These are phyloP conservation scores for Colletotrichum sp. DNA, from an alignment of 2,329 filamentous ascomycete species.

Conservation along the genomic window DNA sequence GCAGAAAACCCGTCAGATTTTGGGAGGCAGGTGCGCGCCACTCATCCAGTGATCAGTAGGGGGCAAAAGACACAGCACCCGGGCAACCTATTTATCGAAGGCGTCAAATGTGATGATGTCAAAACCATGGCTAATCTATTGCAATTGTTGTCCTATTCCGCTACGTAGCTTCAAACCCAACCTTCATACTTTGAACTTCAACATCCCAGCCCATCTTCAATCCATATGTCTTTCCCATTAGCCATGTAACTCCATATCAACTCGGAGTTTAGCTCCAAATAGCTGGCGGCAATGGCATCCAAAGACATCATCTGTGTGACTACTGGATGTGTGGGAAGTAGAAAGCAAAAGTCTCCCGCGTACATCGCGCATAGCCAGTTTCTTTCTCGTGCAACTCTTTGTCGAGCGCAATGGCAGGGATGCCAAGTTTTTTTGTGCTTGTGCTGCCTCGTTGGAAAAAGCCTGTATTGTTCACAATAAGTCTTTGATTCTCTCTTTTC, in stretches of 20 bases:
- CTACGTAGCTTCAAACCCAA: neutral
- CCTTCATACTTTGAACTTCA: neutral
- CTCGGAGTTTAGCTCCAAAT: neutral
- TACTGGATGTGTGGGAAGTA: neutral
- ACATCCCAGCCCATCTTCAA: neutral
- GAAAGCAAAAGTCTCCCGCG: accelerated
- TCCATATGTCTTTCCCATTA: neutral
- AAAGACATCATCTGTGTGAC: neutral
- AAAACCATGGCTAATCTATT: neutral
- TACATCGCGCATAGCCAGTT: neutral
- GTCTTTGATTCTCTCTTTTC: neutral
- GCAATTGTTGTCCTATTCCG: neutral
- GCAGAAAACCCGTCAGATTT: neutral
- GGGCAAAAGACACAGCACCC: neutral
- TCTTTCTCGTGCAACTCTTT: neutral
- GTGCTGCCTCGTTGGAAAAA: neutral
- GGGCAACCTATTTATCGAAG: neutral
- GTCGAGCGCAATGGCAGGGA: neutral
- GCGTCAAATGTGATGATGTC: neutral
- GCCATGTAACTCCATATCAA: neutral
- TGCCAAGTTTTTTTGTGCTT: neutral
- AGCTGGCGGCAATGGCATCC: neutral
- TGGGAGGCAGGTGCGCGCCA: neutral
- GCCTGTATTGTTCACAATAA: neutral
- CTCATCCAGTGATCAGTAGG: neutral